phyloP scores from a whole-genome alignment of 108 stramenopile species.

The Nitzschia inconspicua region DNA sequence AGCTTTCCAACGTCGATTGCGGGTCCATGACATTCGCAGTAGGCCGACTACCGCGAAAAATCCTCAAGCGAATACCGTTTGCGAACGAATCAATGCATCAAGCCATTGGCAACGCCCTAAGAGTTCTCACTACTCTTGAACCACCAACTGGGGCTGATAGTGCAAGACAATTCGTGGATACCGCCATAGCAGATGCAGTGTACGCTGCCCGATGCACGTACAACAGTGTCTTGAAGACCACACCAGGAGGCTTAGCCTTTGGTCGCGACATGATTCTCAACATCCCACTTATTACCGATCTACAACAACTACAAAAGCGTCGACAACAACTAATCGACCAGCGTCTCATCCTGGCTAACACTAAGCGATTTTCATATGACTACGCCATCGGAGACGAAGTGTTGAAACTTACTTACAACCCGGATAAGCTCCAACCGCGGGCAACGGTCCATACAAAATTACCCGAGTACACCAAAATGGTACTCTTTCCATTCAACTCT shows the following conservation, averaged over 20 bases:
- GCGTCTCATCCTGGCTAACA: no score
- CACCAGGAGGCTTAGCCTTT: constrained; percentile 41
- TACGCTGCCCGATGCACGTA: constrained; percentile 21
- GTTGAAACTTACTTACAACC: no score
- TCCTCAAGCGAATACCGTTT: constrained; percentile 39
- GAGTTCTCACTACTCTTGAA: constrained; percentile 10
- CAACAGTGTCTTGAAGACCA: background rate
- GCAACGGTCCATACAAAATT: constrained; percentile 27
- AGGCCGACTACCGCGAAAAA: constrained; percentile 36
- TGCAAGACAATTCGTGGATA: constrained; percentile 20
- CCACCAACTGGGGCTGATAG: constrained; percentile 9
- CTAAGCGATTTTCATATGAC: no score
- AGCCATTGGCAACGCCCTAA: constrained; percentile 22
- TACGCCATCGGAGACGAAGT: no score
- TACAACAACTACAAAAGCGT: background rate
- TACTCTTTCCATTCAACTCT: constrained; percentile 23
- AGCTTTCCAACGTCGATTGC: constrained; percentile 27
- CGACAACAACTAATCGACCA: background rate
- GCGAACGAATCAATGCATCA: constrained; percentile 47
- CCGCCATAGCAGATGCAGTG: constrained; percentile 22
- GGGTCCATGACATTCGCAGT: constrained; percentile 16
- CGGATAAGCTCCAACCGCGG: constrained; percentile 20
- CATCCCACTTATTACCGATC: constrained; percentile 33
- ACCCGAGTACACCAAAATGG: constrained; percentile 29
- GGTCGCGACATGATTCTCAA: constrained; percentile 38